Evolutionary conservation across 805 yeast genomes (phyloP).

Genomic region (Metschnikowia dekortorum): DNA sequence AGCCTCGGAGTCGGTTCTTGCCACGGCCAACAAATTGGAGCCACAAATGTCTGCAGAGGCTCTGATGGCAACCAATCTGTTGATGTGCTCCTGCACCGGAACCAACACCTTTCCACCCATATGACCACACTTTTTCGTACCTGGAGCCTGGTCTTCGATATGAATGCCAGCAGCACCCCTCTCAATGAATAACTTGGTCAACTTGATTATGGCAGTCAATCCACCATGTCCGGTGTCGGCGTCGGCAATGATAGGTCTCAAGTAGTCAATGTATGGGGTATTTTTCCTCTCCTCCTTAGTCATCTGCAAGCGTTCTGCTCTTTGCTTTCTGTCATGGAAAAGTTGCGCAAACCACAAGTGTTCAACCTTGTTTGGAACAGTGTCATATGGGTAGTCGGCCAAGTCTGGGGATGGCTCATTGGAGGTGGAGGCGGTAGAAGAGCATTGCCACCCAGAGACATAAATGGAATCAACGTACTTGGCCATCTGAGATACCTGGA

Average conservation of each 20-base stretch:
- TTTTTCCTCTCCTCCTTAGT: constrained; percentile 64
- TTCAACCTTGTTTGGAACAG: constrained; percentile 97
- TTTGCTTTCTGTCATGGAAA: constrained; percentile 96
- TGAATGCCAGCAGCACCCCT: constrained; percentile 99
- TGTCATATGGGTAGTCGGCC: constrained; percentile 98
- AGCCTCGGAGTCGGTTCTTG: constrained; percentile 97
- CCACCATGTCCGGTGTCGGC: constrained; percentile 99
- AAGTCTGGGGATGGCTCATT: constrained; percentile 98
- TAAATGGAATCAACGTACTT: constrained; percentile 88
- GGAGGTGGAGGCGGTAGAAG: constrained; percentile 94
- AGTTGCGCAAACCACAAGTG: constrained; percentile 95
- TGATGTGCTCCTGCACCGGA: constrained; percentile 96
- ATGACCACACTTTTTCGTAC: constrained; percentile 98
- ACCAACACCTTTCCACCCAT: constrained; percentile 98
- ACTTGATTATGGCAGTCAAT: constrained; percentile 89
- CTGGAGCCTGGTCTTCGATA: constrained; percentile 98
- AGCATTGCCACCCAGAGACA: constrained; percentile 98
- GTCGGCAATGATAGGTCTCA: constrained; percentile 94
- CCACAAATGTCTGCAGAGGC: constrained; percentile 94
- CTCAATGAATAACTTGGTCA: constrained; percentile 93
- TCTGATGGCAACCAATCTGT: constrained; percentile 88
- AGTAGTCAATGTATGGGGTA: constrained; percentile 73
- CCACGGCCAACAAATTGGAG: constrained; percentile 79
- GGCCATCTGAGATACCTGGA: constrained; percentile 96
- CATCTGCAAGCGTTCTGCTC: constrained; percentile 68